Base-by-base conservation (phyloP, 768 basidiomycete genomes). In the Paxillus ammoniavirescens region DNA sequence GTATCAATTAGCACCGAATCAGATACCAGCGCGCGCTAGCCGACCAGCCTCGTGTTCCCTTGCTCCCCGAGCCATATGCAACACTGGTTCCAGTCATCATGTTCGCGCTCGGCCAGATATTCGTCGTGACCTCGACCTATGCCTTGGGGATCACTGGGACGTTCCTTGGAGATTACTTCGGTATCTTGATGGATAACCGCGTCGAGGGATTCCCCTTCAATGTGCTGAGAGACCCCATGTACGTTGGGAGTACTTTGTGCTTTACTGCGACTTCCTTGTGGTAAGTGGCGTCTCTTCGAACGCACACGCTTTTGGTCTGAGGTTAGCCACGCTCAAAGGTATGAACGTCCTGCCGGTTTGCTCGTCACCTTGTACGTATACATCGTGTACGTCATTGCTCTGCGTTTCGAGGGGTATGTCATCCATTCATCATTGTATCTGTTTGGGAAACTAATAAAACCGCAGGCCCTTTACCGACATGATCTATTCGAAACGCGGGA, bases 191-290 rank as follows among this genome's bases (percentile, higher is more conserved):
- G 93, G 85, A 92, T 63, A 78, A 86, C 55, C 78, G 91, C 48
- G 94, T 98, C n/a, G 88, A 93, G 64, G 88, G 90, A 68, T 99
- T 99, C 77, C 96, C 96, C 0, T 99, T 98, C 79, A 96, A 96
- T 67, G 80, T 97, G 44, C 77, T 95, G 40, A 78, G 82, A 17
- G 88, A 97, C 69, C 96, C 96, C 0, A 99, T 99, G 96, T 98
- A 99, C 66, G 89, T 93, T 43, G 96, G 96, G 8, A 93, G 89
- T 65, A 94, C 93, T 5, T 74, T 99, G 75, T 91, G 86, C 67
- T 98, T 98, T 73, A 72, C 82, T 36, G 95, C 86, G 18, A 85
- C 83, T 1, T 89, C 96, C 0, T 76, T 99, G 33, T 96, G 93
- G 93, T 93, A 54, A 62, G 86, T 68, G 17, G 6, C 21, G 21